Conservation (phyloP, 2,329 filamentous ascomycete genomes). For the Phoma sp. region DNA sequence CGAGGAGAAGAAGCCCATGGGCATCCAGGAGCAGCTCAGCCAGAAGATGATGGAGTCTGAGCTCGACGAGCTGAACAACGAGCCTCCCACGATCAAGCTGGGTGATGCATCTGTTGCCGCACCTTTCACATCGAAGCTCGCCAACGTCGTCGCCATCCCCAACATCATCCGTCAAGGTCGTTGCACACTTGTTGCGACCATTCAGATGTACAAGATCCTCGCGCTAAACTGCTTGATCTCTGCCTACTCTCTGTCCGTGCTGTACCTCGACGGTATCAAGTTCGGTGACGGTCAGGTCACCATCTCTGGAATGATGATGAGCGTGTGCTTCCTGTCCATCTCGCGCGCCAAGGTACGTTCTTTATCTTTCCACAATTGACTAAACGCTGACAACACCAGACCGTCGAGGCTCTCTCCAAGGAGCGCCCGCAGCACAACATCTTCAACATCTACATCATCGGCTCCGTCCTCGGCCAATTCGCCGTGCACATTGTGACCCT, state of each 20-base stretch:
- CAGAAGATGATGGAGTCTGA: conserved; percentile 85
- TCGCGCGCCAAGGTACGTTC: conserved; percentile 82
- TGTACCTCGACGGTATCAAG: conserved; percentile 98
- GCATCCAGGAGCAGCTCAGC: conserved; percentile 85
- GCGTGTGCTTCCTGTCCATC: conserved; percentile 97
- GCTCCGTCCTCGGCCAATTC: conserved; percentile 95
- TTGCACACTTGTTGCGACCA: conserved; percentile 96
- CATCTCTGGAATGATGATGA: conserved; percentile 99
- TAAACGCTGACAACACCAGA: conserved; percentile 53
- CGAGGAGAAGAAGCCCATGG: conserved; percentile 61
- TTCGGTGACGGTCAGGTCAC: conserved; percentile 98
- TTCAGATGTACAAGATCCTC: conserved; percentile 99
- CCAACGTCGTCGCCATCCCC: conserved; percentile 94
- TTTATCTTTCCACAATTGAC: background rate
- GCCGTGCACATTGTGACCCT: conserved; percentile 92
- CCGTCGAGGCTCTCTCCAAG: conserved; percentile 93
- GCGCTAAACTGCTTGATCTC: conserved; percentile 97
- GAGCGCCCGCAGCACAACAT: conserved; percentile 98
- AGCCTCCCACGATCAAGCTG: conserved; percentile 94
- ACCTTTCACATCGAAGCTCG: conserved; percentile 95
- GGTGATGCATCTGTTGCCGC: conserved; percentile 97
- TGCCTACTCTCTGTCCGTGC: conserved; percentile 92
- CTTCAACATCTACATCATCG: conserved; percentile 98
- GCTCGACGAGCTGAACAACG: conserved; percentile 73
- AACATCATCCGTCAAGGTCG: conserved; percentile 98